Conservation (phyloP, 306 rosid genomes). For the Vigna radiata region DNA sequence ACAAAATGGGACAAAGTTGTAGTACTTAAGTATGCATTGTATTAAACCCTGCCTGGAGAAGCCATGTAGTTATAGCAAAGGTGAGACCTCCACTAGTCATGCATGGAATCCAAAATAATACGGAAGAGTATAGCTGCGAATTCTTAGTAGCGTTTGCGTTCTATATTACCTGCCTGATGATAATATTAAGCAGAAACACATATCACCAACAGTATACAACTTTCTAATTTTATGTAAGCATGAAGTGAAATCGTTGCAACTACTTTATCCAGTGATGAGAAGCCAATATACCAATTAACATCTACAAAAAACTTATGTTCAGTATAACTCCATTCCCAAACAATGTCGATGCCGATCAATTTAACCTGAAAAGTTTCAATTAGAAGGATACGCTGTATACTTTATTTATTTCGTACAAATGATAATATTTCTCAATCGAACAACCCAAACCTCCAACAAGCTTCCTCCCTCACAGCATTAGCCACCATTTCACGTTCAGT, state of each 20-base stretch:
- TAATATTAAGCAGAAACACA: not conserved
- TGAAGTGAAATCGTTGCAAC: constrained; percentile 7
- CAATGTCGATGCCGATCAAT: constrained; percentile 11
- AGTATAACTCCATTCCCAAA: constrained; percentile 13
- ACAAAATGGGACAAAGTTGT: not conserved
- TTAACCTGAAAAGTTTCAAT: constrained; percentile 7
- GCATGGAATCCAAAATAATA: not conserved
- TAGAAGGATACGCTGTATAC: constrained; percentile 13
- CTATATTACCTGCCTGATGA: not conserved
- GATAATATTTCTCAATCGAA: not conserved
- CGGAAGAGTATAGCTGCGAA: no score
- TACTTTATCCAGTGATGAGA: constrained; percentile 2
- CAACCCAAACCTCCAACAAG: constrained; percentile 32
- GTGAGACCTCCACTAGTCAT: not conserved
- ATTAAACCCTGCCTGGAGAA: not conserved
- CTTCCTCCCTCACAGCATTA: constrained; percentile 43
- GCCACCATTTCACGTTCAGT: constrained; percentile 25
- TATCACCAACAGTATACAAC: not conserved
- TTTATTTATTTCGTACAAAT: constrained; percentile 4
- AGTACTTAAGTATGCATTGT: not conserved
- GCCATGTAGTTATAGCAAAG: not conserved
- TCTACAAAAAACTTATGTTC: constrained; percentile 12
- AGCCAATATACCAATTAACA: not conserved
- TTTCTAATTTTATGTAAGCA: not conserved
- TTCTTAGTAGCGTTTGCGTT: no score